Conservation (phyloP, 768 basidiomycete species). For the Leccinum barrowsii region DNA sequence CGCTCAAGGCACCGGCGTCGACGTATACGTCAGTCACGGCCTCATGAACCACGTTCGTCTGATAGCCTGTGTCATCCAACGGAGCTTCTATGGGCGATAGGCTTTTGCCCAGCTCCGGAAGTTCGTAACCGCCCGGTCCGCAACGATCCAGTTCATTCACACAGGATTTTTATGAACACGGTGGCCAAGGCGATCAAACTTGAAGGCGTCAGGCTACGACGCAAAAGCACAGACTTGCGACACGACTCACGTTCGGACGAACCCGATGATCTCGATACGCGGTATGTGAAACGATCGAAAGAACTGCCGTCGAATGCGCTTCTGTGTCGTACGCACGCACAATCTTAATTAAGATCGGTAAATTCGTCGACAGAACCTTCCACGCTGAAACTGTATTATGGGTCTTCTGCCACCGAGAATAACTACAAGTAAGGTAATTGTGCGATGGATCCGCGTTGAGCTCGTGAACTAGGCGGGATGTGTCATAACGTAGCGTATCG, state of each 20-base stretch:
- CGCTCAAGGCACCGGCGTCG: too few relatives aligned
- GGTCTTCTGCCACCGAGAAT: constrained; percentile 12
- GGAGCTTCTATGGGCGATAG: neutral
- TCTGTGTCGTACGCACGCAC: neutral
- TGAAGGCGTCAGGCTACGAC: neutral
- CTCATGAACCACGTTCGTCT: neutral
- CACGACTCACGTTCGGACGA: neutral
- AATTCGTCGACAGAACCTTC: neutral
- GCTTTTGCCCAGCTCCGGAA: neutral
- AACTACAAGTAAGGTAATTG: constrained; percentile 22
- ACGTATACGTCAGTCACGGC: too few relatives aligned
- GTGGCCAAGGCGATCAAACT: neutral
- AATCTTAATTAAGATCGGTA: neutral
- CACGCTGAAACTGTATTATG: constrained; percentile 15
- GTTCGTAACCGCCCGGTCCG: neutral
- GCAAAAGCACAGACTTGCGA: neutral
- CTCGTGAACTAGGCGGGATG: neutral
- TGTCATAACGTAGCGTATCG: neutral
- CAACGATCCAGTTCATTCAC: neutral
- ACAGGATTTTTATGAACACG: neutral
- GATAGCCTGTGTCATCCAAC: neutral
- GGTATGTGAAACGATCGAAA: neutral
- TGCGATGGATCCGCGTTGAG: constrained; percentile 10
- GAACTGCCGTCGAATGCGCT: neutral
- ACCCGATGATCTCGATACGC: neutral